phyloP scores from a whole-genome alignment of 441 rosid species.

The Pelargonium fulgidum region DNA sequence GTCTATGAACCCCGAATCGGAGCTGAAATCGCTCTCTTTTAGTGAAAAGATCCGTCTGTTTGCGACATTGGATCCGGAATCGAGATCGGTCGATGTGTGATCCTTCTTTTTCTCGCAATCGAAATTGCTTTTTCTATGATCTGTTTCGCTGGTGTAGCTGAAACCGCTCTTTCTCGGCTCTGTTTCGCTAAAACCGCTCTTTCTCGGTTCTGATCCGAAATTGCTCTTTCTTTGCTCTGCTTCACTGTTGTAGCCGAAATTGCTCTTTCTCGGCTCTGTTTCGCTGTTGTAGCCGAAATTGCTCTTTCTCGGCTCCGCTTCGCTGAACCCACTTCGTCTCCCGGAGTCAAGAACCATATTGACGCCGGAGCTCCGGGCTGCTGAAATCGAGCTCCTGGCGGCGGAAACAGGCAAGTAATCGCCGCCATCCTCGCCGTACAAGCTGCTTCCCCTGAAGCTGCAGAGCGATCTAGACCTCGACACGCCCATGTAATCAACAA shows the following conservation, averaged over 20 bases:
- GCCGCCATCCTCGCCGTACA: slow-evolving; percentile 65
- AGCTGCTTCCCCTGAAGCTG: slow-evolving; percentile 67
- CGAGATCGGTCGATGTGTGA: slow-evolving; percentile 13
- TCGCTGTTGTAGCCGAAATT: slow-evolving; percentile 22
- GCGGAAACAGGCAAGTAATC: slow-evolving; percentile 47
- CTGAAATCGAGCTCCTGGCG: slow-evolving; percentile 60
- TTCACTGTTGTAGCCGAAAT: slow-evolving; percentile 29
- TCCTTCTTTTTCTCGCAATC: too few species aligned
- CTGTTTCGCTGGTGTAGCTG: slow-evolving; percentile 37
- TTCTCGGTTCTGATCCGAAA: background rate
- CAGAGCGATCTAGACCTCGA: slow-evolving; percentile 90
- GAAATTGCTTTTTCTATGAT: slow-evolving; percentile 39
- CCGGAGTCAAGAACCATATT: slow-evolving; percentile 19
- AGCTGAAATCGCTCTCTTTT: slow-evolving; percentile 54
- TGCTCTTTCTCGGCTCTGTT: background rate
- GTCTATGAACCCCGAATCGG: slow-evolving; percentile 83
- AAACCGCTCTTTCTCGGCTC: background rate
- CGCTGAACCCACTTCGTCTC: slow-evolving; percentile 15
- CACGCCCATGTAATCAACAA: slow-evolving; percentile 60
- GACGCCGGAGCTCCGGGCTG: slow-evolving; percentile 77
- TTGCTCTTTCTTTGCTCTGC: slow-evolving; percentile 47
- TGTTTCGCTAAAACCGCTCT: slow-evolving; percentile 31
- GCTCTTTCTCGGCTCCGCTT: slow-evolving; percentile 48
- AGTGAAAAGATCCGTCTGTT: slow-evolving; percentile 62
- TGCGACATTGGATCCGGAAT: slow-evolving; percentile 19